phyloP scores from a whole-genome alignment of 129 eudicot species.

The Dittrichia graveolens region DNA sequence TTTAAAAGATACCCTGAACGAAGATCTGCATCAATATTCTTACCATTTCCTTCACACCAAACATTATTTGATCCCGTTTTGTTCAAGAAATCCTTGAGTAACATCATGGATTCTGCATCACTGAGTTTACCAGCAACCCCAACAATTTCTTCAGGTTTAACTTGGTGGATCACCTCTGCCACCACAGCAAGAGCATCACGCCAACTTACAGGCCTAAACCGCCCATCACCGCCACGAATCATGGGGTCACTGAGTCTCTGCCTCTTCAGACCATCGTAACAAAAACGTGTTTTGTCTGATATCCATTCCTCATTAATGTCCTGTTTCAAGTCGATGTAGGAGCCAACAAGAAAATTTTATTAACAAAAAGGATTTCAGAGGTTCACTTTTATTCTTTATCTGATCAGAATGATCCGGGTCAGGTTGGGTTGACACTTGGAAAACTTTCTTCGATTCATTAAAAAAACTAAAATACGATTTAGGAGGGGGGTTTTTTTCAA shows the following conservation, averaged over 20 bases:
- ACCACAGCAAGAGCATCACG: conserved; percentile 87
- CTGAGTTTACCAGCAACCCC: conserved; percentile 90
- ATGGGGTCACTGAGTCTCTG: conserved; percentile 87
- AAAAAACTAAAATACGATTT: too few relatives aligned
- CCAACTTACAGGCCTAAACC: conserved; percentile 78
- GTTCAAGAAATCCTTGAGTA: conserved; percentile 77
- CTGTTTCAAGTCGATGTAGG: conserved; percentile 34
- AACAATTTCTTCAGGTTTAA: conserved; percentile 74
- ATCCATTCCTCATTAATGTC: conserved; percentile 96
- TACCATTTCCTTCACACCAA: conserved; percentile 84
- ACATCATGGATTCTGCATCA: conserved; percentile 92
- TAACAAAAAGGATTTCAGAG: too few relatives aligned
- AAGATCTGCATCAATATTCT: conserved; percentile 62
- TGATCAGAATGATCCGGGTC: too few relatives aligned
- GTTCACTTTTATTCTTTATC: too few relatives aligned
- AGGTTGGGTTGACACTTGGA: too few relatives aligned
- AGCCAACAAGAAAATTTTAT: too few relatives aligned
- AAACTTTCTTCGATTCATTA: too few relatives aligned
- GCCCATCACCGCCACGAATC: conserved; percentile 92
- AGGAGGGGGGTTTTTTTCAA: too few relatives aligned
- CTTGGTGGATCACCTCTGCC: conserved; percentile 73
- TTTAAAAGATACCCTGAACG: conserved; percentile 87
- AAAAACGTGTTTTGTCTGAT: conserved; percentile 91
- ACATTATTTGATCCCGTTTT: conserved; percentile 82
- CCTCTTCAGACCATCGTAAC: conserved; percentile 90